Conservation (phyloP, 2,329 filamentous ascomycete genomes). For the Sporothrix schenckii region DNA sequence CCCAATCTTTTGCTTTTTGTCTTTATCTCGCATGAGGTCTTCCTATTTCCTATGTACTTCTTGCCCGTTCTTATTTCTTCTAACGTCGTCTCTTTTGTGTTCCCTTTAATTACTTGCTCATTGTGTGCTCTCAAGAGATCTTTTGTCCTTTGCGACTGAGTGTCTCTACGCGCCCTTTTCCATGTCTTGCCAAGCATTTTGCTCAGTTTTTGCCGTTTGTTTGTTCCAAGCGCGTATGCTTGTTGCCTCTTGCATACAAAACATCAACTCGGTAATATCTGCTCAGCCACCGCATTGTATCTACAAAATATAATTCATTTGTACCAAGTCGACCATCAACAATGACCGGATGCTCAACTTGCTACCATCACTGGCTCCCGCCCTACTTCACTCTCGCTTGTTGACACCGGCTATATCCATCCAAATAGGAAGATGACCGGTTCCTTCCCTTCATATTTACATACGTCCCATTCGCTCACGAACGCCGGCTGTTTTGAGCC, state of each 20-base stretch:
- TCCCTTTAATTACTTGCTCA: not conserved
- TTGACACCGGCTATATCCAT: conserved; percentile 20
- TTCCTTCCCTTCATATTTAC: not conserved
- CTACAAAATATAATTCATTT: not conserved
- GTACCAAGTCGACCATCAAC: not conserved
- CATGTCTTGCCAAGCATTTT: not conserved
- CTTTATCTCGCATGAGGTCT: not conserved
- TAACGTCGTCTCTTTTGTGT: conserved; percentile 18
- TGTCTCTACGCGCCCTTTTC: not conserved
- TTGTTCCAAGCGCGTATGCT: conserved; percentile 8
- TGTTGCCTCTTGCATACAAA: not conserved
- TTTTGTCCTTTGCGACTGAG: not conserved
- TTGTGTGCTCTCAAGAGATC: no score
- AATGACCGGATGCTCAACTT: not conserved
- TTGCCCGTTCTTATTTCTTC: not conserved
- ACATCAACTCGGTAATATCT: not conserved
- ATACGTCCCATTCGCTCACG: conserved; percentile 1
- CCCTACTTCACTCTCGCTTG: not conserved
- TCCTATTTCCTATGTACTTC: conserved; percentile 15
- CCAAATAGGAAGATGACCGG: not conserved
- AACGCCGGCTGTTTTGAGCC: conserved; percentile 9
- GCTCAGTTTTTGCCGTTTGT: conserved; percentile 18
- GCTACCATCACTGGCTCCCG: not conserved
- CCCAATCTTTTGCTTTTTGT: not conserved
- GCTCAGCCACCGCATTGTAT: not conserved